Conservation (phyloP, 345 rosid genomes). For the Pistacia vera region DNA sequence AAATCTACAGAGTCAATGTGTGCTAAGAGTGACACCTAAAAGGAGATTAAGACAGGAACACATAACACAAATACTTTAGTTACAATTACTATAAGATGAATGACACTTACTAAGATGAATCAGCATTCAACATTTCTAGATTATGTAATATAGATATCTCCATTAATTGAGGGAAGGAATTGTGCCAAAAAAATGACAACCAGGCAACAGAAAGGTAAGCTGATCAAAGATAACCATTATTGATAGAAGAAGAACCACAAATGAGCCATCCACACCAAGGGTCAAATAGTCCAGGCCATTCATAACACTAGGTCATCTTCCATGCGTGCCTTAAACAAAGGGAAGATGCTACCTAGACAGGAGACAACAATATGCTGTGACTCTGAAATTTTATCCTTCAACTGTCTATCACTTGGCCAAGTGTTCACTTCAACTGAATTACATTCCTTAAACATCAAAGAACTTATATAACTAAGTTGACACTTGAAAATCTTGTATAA, state of each 20-base stretch:
- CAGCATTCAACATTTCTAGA: background rate
- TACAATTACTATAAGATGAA: background rate
- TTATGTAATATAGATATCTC: background rate
- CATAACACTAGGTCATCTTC: background rate
- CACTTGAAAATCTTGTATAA: background rate
- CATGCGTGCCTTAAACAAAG: background rate
- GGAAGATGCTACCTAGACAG: background rate
- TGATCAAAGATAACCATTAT: background rate
- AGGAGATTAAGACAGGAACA: constrained; percentile 1
- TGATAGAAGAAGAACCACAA: background rate
- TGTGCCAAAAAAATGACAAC: background rate
- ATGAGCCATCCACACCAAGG: constrained; percentile 1
- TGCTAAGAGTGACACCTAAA: background rate
- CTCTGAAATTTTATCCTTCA: background rate
- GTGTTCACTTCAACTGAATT: background rate
- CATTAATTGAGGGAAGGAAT: background rate
- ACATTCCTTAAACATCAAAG: background rate
- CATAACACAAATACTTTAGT: background rate
- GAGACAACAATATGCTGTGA: background rate
- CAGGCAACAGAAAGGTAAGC: background rate
- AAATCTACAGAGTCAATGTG: constrained; percentile 8
- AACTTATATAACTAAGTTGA: background rate
- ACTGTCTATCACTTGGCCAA: background rate
- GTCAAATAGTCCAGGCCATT: background rate
- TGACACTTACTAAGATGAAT: background rate